phyloP scores from a whole-genome alignment of 1,139 yeast genomes.

The Suhomyces coccinellae region DNA sequence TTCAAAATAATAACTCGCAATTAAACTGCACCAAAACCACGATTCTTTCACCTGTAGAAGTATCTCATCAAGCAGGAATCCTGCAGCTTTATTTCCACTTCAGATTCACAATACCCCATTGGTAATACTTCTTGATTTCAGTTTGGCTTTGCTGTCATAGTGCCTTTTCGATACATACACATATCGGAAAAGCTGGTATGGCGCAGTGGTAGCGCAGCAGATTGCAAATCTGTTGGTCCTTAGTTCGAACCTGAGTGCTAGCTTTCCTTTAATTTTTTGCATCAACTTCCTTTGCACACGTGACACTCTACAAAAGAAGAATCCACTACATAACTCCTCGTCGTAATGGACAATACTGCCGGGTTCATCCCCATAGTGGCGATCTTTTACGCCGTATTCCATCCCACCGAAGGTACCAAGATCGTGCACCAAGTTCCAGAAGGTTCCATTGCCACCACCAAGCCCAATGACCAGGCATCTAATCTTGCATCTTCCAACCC shows the following conservation, averaged over 20 bases:
- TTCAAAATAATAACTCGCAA: no score
- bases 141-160: no score
- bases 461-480: conserved; percentile 4
- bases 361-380: conserved; percentile 87
- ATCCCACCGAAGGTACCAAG: conserved; percentile 93
- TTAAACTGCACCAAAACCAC: no score
- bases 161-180: neutral
- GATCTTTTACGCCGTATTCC: conserved; percentile 86
- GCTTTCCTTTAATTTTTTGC: conserved; percentile 27
- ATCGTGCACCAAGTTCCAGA: conserved; percentile 90
- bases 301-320: neutral
- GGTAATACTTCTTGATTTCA: no score
- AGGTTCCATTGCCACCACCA: conserved; percentile 47
- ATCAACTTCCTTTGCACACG: neutral
- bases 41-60: no score
- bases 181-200: conserved; percentile 38
- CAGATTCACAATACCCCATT: no score
- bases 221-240: conserved; percentile 58
- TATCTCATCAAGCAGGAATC: no score
- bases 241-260: conserved; percentile 52
- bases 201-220: conserved; percentile 61
- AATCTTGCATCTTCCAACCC: neutral
- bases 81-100: no score
- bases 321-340: no score
- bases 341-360: conserved; percentile 38